Conservation (phyloP, 176 grass and related monocot species). For the Zizania latifolia region DNA sequence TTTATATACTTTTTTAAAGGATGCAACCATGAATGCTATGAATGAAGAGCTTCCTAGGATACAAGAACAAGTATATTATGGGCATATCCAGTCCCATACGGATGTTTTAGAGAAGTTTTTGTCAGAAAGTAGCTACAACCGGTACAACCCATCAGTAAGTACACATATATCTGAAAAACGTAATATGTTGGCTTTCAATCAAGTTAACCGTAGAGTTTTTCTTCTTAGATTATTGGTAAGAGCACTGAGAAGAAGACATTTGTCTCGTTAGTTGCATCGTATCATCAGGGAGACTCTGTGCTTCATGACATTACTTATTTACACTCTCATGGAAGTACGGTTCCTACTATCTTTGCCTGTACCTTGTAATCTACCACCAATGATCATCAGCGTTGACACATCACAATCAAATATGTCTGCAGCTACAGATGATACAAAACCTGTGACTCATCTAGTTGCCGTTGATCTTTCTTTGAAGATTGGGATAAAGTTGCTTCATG, state of each 20-base stretch:
- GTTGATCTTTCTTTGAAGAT: conserved; percentile 68
- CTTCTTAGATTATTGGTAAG: conserved; percentile 66
- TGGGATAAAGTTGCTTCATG: conserved; percentile 73
- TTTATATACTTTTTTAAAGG: conserved; percentile 40
- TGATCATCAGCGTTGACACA: conserved; percentile 25
- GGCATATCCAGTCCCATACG: conserved; percentile 86
- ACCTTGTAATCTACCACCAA: conserved; percentile 13
- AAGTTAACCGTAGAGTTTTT: conserved; percentile 21
- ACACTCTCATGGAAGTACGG: conserved; percentile 83
- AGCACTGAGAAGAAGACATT: conserved; percentile 66
- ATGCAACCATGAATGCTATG: conserved; percentile 86
- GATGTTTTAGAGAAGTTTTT: conserved; percentile 95
- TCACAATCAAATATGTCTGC: conserved; percentile 35
- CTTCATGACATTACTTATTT: conserved; percentile 73
- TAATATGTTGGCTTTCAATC: conserved; percentile 12
- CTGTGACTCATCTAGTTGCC: conserved; percentile 88
- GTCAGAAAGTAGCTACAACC: conserved; percentile 76
- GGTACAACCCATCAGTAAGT: conserved; percentile 85
- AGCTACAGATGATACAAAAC: conserved; percentile 76
- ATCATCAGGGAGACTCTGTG: conserved; percentile 55
- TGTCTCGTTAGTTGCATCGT: conserved; percentile 66
- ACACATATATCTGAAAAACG: conserved; percentile 16
- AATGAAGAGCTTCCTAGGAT: conserved; percentile 90
- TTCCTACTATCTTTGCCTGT: conserved; percentile 19
- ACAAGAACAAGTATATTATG: conserved; percentile 99